phyloP scores from a whole-genome alignment of 768 basidiomycete genomes.

The Leccinum incarnatum region DNA sequence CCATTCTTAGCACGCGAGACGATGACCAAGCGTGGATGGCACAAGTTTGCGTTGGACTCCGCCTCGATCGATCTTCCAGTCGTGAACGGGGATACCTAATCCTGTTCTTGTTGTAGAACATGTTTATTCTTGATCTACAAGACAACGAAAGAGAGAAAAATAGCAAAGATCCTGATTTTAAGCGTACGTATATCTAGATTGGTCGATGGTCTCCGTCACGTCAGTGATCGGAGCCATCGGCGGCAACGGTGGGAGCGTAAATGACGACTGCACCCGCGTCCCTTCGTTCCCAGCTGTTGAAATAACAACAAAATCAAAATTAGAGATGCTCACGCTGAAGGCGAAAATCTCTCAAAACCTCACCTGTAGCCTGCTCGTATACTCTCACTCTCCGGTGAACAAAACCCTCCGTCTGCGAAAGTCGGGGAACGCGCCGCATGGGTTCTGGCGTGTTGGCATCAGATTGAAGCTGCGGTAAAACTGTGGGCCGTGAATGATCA shows the following conservation, averaged over 20 bases:
- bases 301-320: neutral
- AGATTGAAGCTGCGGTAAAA: neutral
- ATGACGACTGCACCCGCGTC: conserved; percentile 24
- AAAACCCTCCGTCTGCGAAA: conserved; percentile 22
- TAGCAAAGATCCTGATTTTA: neutral
- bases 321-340: neutral
- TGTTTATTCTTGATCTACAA: conserved; percentile 1
- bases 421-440: conserved; percentile 6
- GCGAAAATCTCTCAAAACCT: neutral
- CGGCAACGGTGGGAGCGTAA: conserved; percentile 39
- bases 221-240: conserved; percentile 29
- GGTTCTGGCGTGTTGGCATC: conserved; percentile 7
- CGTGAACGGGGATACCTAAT: too few species aligned
- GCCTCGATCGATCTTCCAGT: too few species aligned
- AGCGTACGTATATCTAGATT: conserved; percentile 3
- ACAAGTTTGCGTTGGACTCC: too few species aligned
- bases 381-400: conserved; percentile 30
- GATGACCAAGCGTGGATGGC: too few species aligned
- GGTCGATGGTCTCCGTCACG: conserved; percentile 12
- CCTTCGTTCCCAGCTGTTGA: neutral
- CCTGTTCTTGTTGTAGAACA: neutral
- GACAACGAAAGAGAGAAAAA: neutral
- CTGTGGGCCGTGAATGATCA: conserved; percentile 12
- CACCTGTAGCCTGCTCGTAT: conserved; percentile 27
- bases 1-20: too few species aligned